A percentile compares a stretch with the other conserved stretches of the same genome.
phyloP scores from a whole-genome alignment of 495 filamentous ascomycete species.

The Cudoniella acicularis region DNA sequence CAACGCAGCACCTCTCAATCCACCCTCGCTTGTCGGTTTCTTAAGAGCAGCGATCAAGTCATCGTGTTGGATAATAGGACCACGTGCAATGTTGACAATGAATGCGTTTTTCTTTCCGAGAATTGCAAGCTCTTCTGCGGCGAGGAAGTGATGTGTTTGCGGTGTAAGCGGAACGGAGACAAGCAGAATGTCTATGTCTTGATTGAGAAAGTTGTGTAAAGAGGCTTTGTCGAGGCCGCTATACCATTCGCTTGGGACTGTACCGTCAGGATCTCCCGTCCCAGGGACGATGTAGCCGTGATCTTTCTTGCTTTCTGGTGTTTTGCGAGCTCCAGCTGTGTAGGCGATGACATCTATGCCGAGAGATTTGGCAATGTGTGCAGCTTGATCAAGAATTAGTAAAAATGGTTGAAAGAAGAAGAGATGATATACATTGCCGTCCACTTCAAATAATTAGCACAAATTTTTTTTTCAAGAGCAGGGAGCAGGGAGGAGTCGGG shows the following conservation, averaged over 20 bases:
- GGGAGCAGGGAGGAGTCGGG: background rate
- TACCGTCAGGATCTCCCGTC: conserved; percentile 73
- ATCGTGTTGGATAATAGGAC: conserved; percentile 65
- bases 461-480: too few relatives aligned
- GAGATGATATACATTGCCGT: too few relatives aligned
- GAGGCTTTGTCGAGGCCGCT: conserved; percentile 57
- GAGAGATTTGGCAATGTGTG: conserved; percentile 61
- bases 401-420: background rate
- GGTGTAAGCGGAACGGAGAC: conserved; percentile 70
- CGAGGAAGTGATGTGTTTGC: conserved; percentile 60
- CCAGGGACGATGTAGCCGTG: conserved; percentile 67
- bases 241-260: conserved; percentile 69
- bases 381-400: conserved; percentile 27
- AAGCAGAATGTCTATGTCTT: conserved; percentile 74
- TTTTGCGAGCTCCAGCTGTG: conserved; percentile 60
- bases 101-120: conserved; percentile 56
- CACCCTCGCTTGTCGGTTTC: conserved; percentile 29
- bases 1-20: conserved; percentile 68
- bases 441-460: too few relatives aligned
- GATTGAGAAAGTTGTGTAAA: conserved; percentile 61
- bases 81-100: conserved; percentile 72
- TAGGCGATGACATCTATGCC: conserved; percentile 83
- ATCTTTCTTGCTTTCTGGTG: conserved; percentile 55
- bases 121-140: conserved; percentile 61
- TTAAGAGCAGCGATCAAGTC: conserved; percentile 63